These are phyloP conservation scores for Ogataea corticis DNA, from an alignment of 805 yeast species.

Conservation along the genomic window DNA sequence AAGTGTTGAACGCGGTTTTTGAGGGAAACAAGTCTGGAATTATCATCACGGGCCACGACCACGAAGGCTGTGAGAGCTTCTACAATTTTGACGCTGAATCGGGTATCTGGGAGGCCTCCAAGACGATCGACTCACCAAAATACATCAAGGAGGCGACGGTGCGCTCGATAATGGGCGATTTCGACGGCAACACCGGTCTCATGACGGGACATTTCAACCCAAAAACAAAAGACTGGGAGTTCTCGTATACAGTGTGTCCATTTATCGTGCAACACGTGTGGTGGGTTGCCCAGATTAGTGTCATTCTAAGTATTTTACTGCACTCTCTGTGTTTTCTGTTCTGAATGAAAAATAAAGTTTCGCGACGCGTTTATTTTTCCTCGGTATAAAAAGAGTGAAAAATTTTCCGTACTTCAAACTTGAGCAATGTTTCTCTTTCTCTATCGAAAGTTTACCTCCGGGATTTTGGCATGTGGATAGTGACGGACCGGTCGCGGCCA, in stretches of 20 bases:
- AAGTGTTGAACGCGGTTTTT: slow-evolving; percentile 71
- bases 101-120: slow-evolving; percentile 62
- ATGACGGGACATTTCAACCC: slow-evolving; percentile 69
- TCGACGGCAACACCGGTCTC: slow-evolving; percentile 83
- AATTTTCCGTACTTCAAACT: background rate
- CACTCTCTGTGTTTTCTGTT: slow-evolving; percentile 32
- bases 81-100: slow-evolving; percentile 48
- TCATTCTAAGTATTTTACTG: slow-evolving; percentile 41
- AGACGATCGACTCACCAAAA: slow-evolving; percentile 35
- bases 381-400: slow-evolving; percentile 5
- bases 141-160: slow-evolving; percentile 78
- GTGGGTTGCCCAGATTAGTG: slow-evolving; percentile 81
- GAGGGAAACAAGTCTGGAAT: slow-evolving; percentile 69
- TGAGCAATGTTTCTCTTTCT: slow-evolving; percentile 13
- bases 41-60: slow-evolving; percentile 93
- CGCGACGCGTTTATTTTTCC: slow-evolving; percentile 1
- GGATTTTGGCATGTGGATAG: slow-evolving; percentile 30
- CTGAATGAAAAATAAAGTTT: background rate
- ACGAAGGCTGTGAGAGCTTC: slow-evolving; percentile 82
- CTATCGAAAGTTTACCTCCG: slow-evolving; percentile 34
- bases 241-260: slow-evolving; percentile 72
- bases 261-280: slow-evolving; percentile 88
- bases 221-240: slow-evolving; percentile 52
- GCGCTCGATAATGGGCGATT: slow-evolving; percentile 95
- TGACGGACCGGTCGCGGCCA: slow-evolving; percentile 3